phyloP scores from a whole-genome alignment of 768 basidiomycete species.

The Cystofilobasidium ferigula region DNA sequence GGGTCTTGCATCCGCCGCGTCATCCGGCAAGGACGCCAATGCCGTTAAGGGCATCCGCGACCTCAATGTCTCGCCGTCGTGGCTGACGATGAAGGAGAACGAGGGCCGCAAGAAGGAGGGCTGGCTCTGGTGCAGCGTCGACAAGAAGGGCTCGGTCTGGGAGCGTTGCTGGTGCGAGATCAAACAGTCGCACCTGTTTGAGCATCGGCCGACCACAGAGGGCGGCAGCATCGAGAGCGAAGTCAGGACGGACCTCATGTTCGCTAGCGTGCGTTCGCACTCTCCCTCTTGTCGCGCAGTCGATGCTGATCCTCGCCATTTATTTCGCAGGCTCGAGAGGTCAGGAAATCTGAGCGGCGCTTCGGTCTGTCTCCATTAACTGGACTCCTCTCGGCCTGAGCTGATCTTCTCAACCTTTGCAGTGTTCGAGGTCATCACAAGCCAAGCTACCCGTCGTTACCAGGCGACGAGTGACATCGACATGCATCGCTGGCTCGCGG shows the following conservation, averaged over 20 bases:
- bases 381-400: not conserved
- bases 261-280: conserved; percentile 11
- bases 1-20: not conserved
- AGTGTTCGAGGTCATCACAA: conserved; percentile 21
- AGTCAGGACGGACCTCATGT: conserved; percentile 20
- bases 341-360: conserved; percentile 19
- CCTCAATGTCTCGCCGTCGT: not conserved
- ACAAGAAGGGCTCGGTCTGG: not conserved
- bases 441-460: conserved; percentile 18
- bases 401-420: not conserved
- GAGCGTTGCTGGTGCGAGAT: conserved; percentile 23
- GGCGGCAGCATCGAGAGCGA: conserved; percentile 11
- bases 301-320: not conserved
- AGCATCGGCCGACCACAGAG: conserved; percentile 2
- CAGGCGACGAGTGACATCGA: conserved; percentile 23
- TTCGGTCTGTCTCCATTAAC: conserved; percentile 10
- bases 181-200: conserved; percentile 22
- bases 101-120: conserved; percentile 25
- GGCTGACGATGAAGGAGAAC: conserved; percentile 14
- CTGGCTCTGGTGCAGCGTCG: conserved; percentile 22
- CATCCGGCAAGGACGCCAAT: not conserved
- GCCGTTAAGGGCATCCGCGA: conserved; percentile 16
- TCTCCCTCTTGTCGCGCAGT: not conserved
- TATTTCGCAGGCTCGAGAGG: conserved; percentile 14
- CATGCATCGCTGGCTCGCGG: conserved; percentile 25